Evolutionary conservation across 192 early-diverging fungal genomes (phyloP), one percentile per base, ranked within the genome.

Genomic region (Diversispora epigaea): DNA sequence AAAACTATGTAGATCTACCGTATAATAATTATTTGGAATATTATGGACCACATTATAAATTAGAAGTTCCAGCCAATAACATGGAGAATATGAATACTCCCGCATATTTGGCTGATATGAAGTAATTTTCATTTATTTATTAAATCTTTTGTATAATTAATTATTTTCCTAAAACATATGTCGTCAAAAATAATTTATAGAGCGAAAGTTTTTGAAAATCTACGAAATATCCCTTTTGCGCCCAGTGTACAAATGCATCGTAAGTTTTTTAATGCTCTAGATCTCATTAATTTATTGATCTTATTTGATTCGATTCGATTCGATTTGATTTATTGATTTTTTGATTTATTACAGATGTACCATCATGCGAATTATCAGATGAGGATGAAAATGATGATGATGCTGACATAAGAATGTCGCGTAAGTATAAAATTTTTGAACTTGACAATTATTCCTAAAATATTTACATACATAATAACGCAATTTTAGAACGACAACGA

Each of bases 81-180:
- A 91, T 93, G 88, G 90, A 93, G 68, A 94, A 99, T 78, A 84
- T 89, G 76, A 99, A 99, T 78, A 91, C 91, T 39, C 89, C 90
- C 9, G 85, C 91, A 77, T 93, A 94, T 75, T 86, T 99, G 47
- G 91, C 94, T 68, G 88, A 90, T 58, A 90, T 97, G 70, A 89
- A 90, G 91, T 92, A 81, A 56, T 83, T 67, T 10, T 32, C 47
- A 50, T 19, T 32, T 40, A 19, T 14, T 3, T 22, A 44, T 40
- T 21, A n/a, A 15, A 14, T 17, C 58, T 44, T 32, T 71, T 10
- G 4, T 50, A 41, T 0, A 25, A 1, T 21, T 7, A 11, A 17
- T 32, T 17, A 45, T 32, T n/a, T 14, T 14, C 14, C 6, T 57
- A 45, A 8, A 14, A 19, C 8, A 32, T 9, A 21, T 40, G 17